These are phyloP conservation scores for Fusarium compactum DNA, from an alignment of 2,329 filamentous ascomycete genomes.

Conservation along the genomic window DNA sequence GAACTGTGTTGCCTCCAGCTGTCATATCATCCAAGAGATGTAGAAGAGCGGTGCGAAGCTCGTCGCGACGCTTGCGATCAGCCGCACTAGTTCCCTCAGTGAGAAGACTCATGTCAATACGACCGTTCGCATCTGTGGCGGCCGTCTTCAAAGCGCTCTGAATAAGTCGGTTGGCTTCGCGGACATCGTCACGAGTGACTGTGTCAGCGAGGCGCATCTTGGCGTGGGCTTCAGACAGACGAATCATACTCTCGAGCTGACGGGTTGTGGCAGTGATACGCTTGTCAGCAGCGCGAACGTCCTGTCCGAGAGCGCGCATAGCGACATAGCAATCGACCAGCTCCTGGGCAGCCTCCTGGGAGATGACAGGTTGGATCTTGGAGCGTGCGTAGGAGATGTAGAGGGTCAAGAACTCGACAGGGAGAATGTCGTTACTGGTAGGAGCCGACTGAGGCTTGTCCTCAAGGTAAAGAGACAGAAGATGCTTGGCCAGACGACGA, in stretches of 20 bases:
- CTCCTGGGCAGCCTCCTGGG: constrained; percentile 82
- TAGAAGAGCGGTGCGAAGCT: constrained; percentile 84
- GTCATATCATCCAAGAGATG: constrained; percentile 84
- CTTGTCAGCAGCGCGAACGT: constrained; percentile 88
- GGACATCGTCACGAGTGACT: constrained; percentile 85
- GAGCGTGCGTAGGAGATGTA: constrained; percentile 97
- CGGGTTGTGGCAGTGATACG: constrained; percentile 97
- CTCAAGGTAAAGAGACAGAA: constrained; percentile 96
- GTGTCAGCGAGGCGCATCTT: constrained; percentile 89
- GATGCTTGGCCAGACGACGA: constrained; percentile 87
- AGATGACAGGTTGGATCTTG: constrained; percentile 85
- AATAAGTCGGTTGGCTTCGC: constrained; percentile 92
- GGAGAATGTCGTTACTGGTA: constrained; percentile 80
- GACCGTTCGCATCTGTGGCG: constrained; percentile 90
- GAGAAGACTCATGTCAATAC: constrained; percentile 96
- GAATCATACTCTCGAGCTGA: constrained; percentile 98
- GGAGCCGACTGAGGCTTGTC: constrained; percentile 89
- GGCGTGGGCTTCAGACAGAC: constrained; percentile 93
- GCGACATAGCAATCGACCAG: constrained; percentile 90
- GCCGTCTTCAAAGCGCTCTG: constrained; percentile 95
- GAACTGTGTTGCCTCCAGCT: constrained; percentile 73
- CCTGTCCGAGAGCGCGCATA: constrained; percentile 93
- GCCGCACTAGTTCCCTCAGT: constrained; percentile 92
- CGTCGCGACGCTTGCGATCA: constrained; percentile 85
- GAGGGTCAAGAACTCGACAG: constrained; percentile 93